A percentile compares a stretch with the other conserved stretches of the same genome.
Conservation (phyloP, 257 asterid species). For the Nicotiana obtusifolia region DNA sequence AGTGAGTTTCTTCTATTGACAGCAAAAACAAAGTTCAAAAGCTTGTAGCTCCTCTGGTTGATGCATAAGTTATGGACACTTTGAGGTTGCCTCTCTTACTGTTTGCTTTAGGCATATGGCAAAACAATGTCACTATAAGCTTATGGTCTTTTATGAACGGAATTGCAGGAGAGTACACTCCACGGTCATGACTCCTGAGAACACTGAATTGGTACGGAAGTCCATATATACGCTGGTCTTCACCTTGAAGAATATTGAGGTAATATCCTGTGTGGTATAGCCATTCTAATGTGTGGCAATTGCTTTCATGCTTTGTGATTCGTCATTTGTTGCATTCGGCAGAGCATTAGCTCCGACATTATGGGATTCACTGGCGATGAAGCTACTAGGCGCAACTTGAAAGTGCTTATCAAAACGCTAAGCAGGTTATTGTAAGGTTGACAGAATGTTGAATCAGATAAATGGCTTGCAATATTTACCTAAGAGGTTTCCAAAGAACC, state of each 20-base stretch:
- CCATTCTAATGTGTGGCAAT: neutral
- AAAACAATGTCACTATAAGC: neutral
- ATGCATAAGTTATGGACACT: neutral
- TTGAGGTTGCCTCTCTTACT: neutral
- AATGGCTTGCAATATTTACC: neutral
- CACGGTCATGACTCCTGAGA: conserved; percentile 82
- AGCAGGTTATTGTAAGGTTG: conserved; percentile 66
- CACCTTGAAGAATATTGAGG: conserved; percentile 93
- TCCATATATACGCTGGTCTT: conserved; percentile 76
- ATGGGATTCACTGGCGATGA: conserved; percentile 91
- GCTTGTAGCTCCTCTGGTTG: neutral
- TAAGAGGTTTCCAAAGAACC: neutral
- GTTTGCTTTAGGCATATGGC: neutral
- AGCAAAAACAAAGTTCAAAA: neutral
- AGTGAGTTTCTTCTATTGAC: neutral
- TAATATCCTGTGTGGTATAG: conserved; percentile 16
- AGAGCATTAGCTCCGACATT: conserved; percentile 84
- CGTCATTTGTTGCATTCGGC: conserved; percentile 18
- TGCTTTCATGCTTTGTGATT: conserved; percentile 3
- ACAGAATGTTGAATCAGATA: neutral
- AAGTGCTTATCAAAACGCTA: conserved; percentile 78
- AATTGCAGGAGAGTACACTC: conserved; percentile 72
- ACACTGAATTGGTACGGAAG: conserved; percentile 79
- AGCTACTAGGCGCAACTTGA: conserved; percentile 76
- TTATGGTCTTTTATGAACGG: neutral